Base-by-base conservation (phyloP, 2,329 filamentous ascomycete genomes). In the Penicillium italicum region DNA sequence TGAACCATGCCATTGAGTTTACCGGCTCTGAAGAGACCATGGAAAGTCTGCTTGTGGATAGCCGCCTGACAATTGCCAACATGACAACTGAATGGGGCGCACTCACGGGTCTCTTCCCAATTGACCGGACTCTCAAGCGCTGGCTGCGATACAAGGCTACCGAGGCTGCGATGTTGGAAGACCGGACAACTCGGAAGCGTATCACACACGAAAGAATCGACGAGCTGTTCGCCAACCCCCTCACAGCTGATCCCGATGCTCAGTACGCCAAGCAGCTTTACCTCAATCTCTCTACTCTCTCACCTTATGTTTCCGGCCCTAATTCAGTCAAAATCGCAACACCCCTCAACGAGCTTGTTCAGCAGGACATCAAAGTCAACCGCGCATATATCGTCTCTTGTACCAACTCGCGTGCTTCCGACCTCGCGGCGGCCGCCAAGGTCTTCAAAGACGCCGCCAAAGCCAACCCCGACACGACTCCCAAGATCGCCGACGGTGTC, bases 1-100 rank as follows among this genome's bases (percentile, higher is more conserved):
- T 97, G 14, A 97, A 97, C 75, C 91, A 96, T 69, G 85, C 85
- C 5, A 86, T 97, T 57, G 93, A 97, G 69, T 96, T 97, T 67
- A 85, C 85, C 0, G 93, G 92, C 12, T 85, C 86, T 0, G 85
- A 90, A 60, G 80, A 91, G 69, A 96, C 91, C 0, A 82, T 94
- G 79, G 69, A 76, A 41, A 91, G 82, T 66, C 78, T 96, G 1
- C 78, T 85, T 0, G 77, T 96, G 0, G 89, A 94, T 63, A 81
- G 87, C 62, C 79, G 91, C 11, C 72, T 96, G 33, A 87, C 90
- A 0, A 76, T 76, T 33, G 74, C 79, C 5, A 94, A 93, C 70
- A 94, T 94, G 90, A 86, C 87, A 0, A 90, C 87, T 0, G 90
- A 94, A 68, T 92, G 87, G 87, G 87, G 87, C 50, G 89, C 87